Percentiles rank a stretch among this genome's conserved stretches.
These are phyloP conservation scores for Porpolomopsis calyptriformis DNA, from an alignment of 768 basidiomycete genomes.

Conservation along the genomic window DNA sequence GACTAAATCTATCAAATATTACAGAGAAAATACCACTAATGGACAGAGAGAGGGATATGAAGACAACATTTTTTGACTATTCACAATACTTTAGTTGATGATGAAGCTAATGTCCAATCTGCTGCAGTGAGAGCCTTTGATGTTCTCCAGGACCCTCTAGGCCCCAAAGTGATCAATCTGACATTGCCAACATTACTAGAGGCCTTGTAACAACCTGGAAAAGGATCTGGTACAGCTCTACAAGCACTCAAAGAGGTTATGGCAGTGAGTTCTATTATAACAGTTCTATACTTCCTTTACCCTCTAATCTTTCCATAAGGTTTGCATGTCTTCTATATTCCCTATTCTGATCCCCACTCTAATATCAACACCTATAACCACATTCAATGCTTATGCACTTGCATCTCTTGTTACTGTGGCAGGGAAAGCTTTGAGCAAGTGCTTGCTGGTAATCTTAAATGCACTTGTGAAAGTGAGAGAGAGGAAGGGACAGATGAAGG, in stretches of 20 bases:
- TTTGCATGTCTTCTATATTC: slow-evolving; percentile 92
- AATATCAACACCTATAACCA: slow-evolving; percentile 81
- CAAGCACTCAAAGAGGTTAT: slow-evolving; percentile 91
- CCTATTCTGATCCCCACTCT: slow-evolving; percentile 92
- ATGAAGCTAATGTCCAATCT: slow-evolving; percentile 71
- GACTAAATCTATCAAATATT: slow-evolving; percentile 10
- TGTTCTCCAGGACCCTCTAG: slow-evolving; percentile 83
- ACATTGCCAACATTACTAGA: slow-evolving; percentile 93
- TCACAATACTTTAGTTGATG: slow-evolving; percentile 77
- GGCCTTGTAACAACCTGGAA: slow-evolving; percentile 86
- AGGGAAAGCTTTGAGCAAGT: slow-evolving; percentile 77
- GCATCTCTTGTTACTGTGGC: slow-evolving; percentile 90
- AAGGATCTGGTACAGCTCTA: slow-evolving; percentile 89
- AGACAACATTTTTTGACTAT: slow-evolving; percentile 78
- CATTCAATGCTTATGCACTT: slow-evolving; percentile 92
- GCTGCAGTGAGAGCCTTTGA: slow-evolving; percentile 89
- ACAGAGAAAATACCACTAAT: slow-evolving; percentile 75
- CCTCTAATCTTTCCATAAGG: slow-evolving; percentile 33
- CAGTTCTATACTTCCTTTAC: neutral
- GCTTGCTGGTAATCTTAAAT: slow-evolving; percentile 66
- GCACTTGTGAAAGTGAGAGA: slow-evolving; percentile 68
- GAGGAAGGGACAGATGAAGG: slow-evolving; percentile 68
- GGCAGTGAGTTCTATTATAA: slow-evolving; percentile 45
- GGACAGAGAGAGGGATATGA: slow-evolving; percentile 80
- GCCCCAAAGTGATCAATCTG: slow-evolving; percentile 86